These are phyloP conservation scores for Cryomyces minteri DNA, from an alignment of 495 filamentous ascomycete species.

Conservation along the genomic window DNA sequence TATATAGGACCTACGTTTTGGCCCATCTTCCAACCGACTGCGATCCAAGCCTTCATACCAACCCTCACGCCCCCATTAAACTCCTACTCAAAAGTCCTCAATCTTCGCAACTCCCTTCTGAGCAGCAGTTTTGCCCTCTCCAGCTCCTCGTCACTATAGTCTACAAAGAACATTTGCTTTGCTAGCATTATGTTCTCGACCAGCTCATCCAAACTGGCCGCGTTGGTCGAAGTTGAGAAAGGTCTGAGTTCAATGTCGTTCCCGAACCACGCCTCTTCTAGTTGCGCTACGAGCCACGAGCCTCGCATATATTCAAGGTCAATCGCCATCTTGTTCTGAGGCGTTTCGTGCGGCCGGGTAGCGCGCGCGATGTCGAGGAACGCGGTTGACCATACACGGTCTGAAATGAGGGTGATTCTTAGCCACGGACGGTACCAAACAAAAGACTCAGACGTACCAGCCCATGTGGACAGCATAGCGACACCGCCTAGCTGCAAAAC, in stretches of 20 bases:
- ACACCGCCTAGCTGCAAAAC: slow-evolving; percentile 5
- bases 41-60: slow-evolving; percentile 9
- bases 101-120: slow-evolving; percentile 2
- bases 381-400: neutral
- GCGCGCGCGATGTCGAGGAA: neutral
- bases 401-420: neutral
- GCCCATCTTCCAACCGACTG: slow-evolving; percentile 5
- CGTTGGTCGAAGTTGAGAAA: neutral
- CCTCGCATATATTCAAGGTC: slow-evolving; percentile 3
- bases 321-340: neutral
- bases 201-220: slow-evolving; percentile 5
- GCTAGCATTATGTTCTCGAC: slow-evolving; percentile 8
- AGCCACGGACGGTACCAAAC: neutral
- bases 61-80: slow-evolving; percentile 1
- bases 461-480: slow-evolving; percentile 7
- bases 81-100: slow-evolving; percentile 3
- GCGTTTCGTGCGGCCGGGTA: neutral
- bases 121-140: neutral
- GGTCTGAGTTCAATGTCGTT: slow-evolving; percentile 1
- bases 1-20: no score
- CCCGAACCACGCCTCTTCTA: slow-evolving; percentile 6
- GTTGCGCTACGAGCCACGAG: slow-evolving; percentile 3
- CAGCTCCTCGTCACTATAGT: slow-evolving; percentile 7
- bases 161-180: slow-evolving; percentile 7
- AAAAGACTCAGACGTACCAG: slow-evolving; percentile 1